These are phyloP conservation scores for Cystofilobasidium bisporidii DNA, from an alignment of 768 basidiomycete genomes.

Conservation along the genomic window DNA sequence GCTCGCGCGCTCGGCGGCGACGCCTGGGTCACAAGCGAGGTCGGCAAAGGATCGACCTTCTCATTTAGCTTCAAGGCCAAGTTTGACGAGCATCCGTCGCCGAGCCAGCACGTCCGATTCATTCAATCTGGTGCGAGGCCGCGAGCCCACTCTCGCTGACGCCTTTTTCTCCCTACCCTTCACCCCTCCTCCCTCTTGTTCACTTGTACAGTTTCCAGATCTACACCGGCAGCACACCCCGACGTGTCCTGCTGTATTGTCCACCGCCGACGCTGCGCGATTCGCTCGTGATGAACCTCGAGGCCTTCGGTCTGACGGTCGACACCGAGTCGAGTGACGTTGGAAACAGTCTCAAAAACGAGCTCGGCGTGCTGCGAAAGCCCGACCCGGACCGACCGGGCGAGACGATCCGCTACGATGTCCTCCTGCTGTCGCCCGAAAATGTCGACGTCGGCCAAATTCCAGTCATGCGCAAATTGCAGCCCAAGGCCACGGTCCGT, in stretches of 20 bases:
- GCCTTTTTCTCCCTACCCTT: not conserved
- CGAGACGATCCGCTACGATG: not conserved
- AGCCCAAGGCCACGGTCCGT: slow-evolving; percentile 8
- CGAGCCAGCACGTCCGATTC: too few relatives aligned
- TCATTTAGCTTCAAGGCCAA: not conserved
- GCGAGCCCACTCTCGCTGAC: too few relatives aligned
- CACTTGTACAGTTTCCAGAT: not conserved
- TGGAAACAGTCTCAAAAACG: not conserved
- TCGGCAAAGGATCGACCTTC: slow-evolving; percentile 15
- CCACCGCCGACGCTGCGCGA: not conserved
- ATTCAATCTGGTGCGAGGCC: too few relatives aligned
- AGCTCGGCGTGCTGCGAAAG: not conserved
- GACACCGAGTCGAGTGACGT: not conserved
- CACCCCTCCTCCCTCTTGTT: not conserved
- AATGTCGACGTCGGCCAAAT: not conserved
- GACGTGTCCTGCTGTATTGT: not conserved
- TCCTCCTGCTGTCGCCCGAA: slow-evolving; percentile 9
- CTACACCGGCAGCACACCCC: not conserved
- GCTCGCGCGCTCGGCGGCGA: slow-evolving; percentile 15
- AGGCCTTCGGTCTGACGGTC: not conserved
- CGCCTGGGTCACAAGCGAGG: not conserved
- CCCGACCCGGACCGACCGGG: not conserved
- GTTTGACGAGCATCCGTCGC: not conserved
- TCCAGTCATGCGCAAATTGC: not conserved
- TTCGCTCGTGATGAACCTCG: not conserved